Percentiles rank a stretch among this genome's conserved stretches.
These are phyloP conservation scores for Carex cristatella DNA, from an alignment of 176 grass and related monocot species.

Conservation along the genomic window DNA sequence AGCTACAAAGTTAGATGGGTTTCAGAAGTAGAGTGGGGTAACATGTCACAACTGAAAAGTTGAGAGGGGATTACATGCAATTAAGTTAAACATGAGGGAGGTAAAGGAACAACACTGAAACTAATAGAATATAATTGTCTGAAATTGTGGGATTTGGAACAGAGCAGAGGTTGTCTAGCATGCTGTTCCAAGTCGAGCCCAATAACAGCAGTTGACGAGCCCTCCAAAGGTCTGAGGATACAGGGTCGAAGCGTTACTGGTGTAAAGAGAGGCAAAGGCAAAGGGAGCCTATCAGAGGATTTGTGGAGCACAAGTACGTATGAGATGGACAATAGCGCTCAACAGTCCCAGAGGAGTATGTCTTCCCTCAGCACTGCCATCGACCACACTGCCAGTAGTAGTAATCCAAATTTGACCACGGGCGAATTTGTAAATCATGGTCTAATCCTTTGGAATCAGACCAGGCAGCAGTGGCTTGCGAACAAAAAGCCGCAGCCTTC, in stretches of 20 bases:
- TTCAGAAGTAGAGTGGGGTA: neutral
- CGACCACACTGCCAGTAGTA: conserved; percentile 54
- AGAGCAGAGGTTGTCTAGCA: conserved; percentile 98
- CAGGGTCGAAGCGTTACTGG: conserved; percentile 41
- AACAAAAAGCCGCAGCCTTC: conserved; percentile 32
- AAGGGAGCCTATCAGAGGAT: conserved; percentile 50
- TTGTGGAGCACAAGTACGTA: conserved; percentile 72
- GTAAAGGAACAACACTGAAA: conserved; percentile 2
- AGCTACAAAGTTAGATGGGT: neutral
- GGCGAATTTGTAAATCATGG: conserved; percentile 80
- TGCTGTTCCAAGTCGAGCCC: conserved; percentile 74
- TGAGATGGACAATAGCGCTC: conserved; percentile 68
- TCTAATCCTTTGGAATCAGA: conserved; percentile 86
- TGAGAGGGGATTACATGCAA: neutral
- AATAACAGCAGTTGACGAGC: conserved; percentile 67
- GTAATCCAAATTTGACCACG: conserved; percentile 29
- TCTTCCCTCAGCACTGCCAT: conserved; percentile 70
- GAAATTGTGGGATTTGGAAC: conserved; percentile 62
- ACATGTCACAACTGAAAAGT: neutral
- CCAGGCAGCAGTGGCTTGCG: conserved; percentile 74
- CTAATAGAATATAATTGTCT: conserved; percentile 18
- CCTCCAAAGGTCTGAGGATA: conserved; percentile 81
- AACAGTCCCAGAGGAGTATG: conserved; percentile 83
- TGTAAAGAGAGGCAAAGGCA: conserved; percentile 42
- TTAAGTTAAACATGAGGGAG: neutral